These are phyloP conservation scores for Jamesozyma piceae DNA, from an alignment of 805 yeast genomes.

Conservation along the genomic window DNA sequence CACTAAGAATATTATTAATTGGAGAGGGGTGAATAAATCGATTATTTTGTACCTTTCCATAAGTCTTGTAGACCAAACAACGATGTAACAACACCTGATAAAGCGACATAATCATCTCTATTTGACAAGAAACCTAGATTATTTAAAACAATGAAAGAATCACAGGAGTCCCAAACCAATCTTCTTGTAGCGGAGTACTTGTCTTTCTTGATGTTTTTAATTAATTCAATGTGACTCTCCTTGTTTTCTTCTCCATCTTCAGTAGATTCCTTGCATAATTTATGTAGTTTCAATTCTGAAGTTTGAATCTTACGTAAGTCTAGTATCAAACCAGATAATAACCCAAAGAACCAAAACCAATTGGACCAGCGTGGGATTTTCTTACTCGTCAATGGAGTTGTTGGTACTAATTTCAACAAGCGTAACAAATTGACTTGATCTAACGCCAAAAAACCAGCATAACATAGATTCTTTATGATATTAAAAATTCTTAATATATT, in stretches of 20 bases:
- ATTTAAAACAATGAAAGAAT: conserved; percentile 65
- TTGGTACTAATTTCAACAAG: conserved; percentile 39
- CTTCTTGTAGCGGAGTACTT: conserved; percentile 47
- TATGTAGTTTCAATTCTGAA: conserved; percentile 16
- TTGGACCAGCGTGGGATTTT: conserved; percentile 49
- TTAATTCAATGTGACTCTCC: conserved; percentile 7
- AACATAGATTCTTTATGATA: conserved; percentile 48
- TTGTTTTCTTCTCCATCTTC: not conserved
- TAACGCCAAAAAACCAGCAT: conserved; percentile 51
- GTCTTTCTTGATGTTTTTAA: conserved; percentile 32
- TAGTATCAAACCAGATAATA: conserved; percentile 52
- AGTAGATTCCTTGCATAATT: not conserved
- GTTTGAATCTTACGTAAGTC: conserved; percentile 47
- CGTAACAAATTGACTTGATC: conserved; percentile 55
- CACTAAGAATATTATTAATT: not conserved
- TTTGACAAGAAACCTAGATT: conserved; percentile 49
- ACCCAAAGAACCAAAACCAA: conserved; percentile 69
- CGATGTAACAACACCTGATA: conserved; percentile 79
- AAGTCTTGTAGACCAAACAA: conserved; percentile 64
- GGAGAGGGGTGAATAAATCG: not conserved
- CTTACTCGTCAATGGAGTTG: conserved; percentile 39
- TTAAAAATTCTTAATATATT: conserved; percentile 31
- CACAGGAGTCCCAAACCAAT: conserved; percentile 68
- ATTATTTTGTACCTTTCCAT: conserved; percentile 43
- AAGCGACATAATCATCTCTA: conserved; percentile 73